Evolutionary conservation across 495 filamentous ascomycete genomes (phyloP).

Genomic region (Neurospora sp.): DNA sequence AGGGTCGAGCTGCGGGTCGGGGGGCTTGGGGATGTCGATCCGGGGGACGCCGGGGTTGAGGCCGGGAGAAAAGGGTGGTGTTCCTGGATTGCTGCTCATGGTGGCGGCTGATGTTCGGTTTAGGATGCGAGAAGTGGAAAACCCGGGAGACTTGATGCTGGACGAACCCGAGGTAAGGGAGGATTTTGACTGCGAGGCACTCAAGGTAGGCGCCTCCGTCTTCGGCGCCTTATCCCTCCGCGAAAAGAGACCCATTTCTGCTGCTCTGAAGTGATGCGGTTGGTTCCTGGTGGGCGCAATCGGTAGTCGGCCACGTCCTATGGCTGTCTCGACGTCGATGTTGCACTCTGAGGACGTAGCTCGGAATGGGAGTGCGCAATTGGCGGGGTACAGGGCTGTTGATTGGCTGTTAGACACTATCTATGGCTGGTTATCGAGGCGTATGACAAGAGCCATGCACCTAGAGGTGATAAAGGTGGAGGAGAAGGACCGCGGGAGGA

Average conservation of each 20-base stretch:
- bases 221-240: constrained; percentile 38
- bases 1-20: constrained; percentile 84
- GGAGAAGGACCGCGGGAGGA: not conserved
- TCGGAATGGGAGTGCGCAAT: constrained; percentile 5
- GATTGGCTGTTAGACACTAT: constrained; percentile 6
- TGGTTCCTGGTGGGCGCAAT: constrained; percentile 1
- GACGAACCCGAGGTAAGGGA: constrained; percentile 26
- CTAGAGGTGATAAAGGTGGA: not conserved
- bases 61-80: constrained; percentile 34
- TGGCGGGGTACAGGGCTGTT: not conserved
- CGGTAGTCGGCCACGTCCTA: constrained; percentile 6
- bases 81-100: constrained; percentile 26
- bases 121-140: constrained; percentile 21
- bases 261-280: constrained; percentile 2
- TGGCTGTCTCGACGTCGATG: not conserved
- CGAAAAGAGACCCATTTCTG: constrained; percentile 43
- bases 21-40: constrained; percentile 70
- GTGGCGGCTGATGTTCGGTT: constrained; percentile 29
- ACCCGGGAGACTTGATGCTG: constrained; percentile 23
- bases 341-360: constrained; percentile 6
- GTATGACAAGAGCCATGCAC: not conserved
- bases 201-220: constrained; percentile 20
- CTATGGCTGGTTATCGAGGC: not conserved
- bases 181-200: constrained; percentile 24
- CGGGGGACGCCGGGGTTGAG: constrained; percentile 29